Conservation (phyloP, 1,284 basidiomycete species). For the Apiotrichum siamense region DNA sequence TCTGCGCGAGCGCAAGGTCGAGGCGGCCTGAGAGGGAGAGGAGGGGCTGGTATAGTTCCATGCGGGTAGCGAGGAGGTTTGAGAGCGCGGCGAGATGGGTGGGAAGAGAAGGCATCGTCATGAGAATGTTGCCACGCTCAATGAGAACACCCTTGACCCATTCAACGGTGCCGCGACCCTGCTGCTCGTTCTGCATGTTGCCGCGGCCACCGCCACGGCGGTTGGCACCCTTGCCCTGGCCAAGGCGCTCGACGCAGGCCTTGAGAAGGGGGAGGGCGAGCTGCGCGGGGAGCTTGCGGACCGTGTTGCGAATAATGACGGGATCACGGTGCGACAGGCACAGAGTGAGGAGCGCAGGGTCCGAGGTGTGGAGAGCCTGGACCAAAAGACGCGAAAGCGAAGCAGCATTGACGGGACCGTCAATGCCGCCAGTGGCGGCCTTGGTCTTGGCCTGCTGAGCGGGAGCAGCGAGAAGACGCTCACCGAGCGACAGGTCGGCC, state of each 20-base stretch:
- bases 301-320: conserved; percentile 76
- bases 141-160: conserved; percentile 87
- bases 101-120: conserved; percentile 57
- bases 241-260: conserved; percentile 82
- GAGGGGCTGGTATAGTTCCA: conserved; percentile 77
- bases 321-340: conserved; percentile 80
- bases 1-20: conserved; percentile 89
- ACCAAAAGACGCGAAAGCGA: conserved; percentile 91
- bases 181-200: conserved; percentile 73
- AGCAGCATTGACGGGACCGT: conserved; percentile 63
- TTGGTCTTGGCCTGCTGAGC: conserved; percentile 45
- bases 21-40: conserved; percentile 80
- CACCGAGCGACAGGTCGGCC: conserved; percentile 81
- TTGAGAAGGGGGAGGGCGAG: conserved; percentile 80
- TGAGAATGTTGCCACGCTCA: conserved; percentile 84
- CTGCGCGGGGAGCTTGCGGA: conserved; percentile 81
- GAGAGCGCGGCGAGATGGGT: conserved; percentile 73
- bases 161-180: conserved; percentile 72
- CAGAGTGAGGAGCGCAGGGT: conserved; percentile 78
- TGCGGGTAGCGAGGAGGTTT: conserved; percentile 69
- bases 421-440: conserved; percentile 21
- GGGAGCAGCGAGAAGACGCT: conserved; percentile 68
- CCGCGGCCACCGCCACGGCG: conserved; percentile 58
- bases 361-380: conserved; percentile 93
- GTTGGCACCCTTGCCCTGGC: conserved; percentile 68